phyloP scores from a whole-genome alignment of 192 early-diverging fungal species.

The Mortierella claussenii region DNA sequence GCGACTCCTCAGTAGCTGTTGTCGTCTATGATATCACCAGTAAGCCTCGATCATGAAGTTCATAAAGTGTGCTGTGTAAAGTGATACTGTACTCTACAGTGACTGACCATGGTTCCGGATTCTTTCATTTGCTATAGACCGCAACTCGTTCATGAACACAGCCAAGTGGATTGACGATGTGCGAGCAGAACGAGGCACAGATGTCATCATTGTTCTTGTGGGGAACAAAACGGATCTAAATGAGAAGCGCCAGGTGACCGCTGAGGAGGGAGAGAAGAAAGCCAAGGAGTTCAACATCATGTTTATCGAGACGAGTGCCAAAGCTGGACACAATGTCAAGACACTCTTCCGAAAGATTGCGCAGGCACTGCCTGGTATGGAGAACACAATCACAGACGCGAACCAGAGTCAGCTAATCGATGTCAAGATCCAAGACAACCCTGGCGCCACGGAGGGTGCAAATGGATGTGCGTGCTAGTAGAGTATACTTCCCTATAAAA shows the following conservation, averaged over 20 bases:
- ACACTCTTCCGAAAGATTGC: constrained; percentile 97
- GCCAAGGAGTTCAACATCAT: constrained; percentile 96
- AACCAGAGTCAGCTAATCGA: constrained; percentile 51
- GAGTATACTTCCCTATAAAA: no score
- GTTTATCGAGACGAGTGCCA: constrained; percentile 99
- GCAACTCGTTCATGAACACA: constrained; percentile 96
- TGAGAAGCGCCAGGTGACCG: constrained; percentile 94
- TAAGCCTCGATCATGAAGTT: constrained; percentile 56
- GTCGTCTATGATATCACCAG: constrained; percentile 98
- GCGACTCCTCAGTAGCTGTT: constrained; percentile 97
- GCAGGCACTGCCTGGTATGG: constrained; percentile 88
- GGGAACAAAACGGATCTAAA: constrained; percentile 99
- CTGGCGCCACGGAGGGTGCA: constrained; percentile 34
- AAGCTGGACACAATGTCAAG: constrained; percentile 99
- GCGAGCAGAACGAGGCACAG: constrained; percentile 95
- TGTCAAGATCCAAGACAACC: constrained; percentile 53
- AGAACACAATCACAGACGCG: constrained; percentile 66
- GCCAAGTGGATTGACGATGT: constrained; percentile 99
- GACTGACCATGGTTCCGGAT: no score
- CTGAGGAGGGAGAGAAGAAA: constrained; percentile 98
- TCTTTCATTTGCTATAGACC: constrained; percentile 68
- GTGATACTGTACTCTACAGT: no score
- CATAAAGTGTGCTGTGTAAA: no score
- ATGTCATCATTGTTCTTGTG: constrained; percentile 98
- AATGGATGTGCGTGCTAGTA: constrained; percentile 48